A percentile compares a stretch with the other conserved stretches of the same genome.
Evolutionary conservation across 768 basidiomycete genomes (phyloP).

Genomic region (Suillus decipiens): DNA sequence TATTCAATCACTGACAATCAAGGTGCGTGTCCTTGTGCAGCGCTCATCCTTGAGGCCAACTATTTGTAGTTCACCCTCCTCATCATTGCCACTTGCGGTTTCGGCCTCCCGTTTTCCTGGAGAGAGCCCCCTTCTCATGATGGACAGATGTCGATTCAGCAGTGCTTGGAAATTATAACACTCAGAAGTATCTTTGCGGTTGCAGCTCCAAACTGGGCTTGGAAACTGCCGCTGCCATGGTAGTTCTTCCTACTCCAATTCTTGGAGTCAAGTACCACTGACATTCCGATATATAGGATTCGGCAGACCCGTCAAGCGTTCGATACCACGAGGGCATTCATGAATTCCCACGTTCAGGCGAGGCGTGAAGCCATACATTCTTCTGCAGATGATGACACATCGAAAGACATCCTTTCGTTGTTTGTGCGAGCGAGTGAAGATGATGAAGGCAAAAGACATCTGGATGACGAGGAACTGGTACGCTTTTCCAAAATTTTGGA

Average conservation of each 20-base stretch:
- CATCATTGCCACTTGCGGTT: slow-evolving; percentile 26
- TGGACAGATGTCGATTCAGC: slow-evolving; percentile 22
- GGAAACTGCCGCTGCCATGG: slow-evolving; percentile 25
- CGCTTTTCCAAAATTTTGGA: not conserved
- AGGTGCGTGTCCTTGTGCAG: slow-evolving; percentile 12
- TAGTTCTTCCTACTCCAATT: slow-evolving; percentile 1
- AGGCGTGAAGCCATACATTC: slow-evolving; percentile 18
- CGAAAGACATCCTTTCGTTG: slow-evolving; percentile 24
- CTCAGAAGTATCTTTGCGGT: slow-evolving; percentile 19
- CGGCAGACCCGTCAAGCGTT: slow-evolving; percentile 22
- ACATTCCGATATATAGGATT: slow-evolving; percentile 16
- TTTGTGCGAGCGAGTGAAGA: slow-evolving; percentile 23
- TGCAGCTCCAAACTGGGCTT: slow-evolving; percentile 22
- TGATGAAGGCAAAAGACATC: slow-evolving; percentile 17
- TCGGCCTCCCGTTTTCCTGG: slow-evolving; percentile 28
- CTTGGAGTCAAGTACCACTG: not conserved
- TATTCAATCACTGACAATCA: slow-evolving; percentile 21
- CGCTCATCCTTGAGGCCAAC: not conserved
- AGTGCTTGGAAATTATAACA: slow-evolving; percentile 22
- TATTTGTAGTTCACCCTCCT: slow-evolving; percentile 21
- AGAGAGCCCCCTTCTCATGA: slow-evolving; percentile 15
- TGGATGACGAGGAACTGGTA: slow-evolving; percentile 24
- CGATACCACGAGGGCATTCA: slow-evolving; percentile 24
- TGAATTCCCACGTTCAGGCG: slow-evolving; percentile 17
- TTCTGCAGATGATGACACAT: slow-evolving; percentile 2